Evolutionary conservation across 139 green algal genomes (phyloP).

Genomic region (Trebouxia sp.): DNA sequence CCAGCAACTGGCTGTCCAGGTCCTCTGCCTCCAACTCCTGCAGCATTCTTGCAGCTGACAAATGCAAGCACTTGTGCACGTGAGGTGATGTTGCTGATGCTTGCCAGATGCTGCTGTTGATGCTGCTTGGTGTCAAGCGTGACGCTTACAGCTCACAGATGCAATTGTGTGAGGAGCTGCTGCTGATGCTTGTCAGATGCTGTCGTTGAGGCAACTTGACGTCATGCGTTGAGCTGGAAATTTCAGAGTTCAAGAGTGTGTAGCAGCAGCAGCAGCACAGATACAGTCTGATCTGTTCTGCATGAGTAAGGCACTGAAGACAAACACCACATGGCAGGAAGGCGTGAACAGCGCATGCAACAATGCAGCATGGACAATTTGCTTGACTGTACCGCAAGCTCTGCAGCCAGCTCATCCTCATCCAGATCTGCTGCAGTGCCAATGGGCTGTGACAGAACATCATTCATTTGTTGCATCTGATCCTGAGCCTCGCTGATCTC

Average conservation of each 20-base stretch:
- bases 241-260: no score
- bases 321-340: background rate
- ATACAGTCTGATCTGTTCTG: background rate
- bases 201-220: no score
- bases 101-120: no score
- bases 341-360: background rate
- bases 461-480: slow-evolving; percentile 89
- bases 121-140: no score
- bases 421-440: slow-evolving; percentile 76
- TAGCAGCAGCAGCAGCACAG: background rate
- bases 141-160: no score
- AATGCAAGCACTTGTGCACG: background rate
- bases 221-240: no score
- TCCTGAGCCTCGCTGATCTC: slow-evolving; percentile 94
- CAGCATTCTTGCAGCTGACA: slow-evolving; percentile 25
- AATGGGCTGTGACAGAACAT: slow-evolving; percentile 80
- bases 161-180: no score
- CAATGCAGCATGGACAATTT: background rate
- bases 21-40: slow-evolving; percentile 68
- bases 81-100: no score
- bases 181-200: no score
- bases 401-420: slow-evolving; percentile 82
- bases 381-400: slow-evolving; percentile 53
- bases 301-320: background rate
- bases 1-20: slow-evolving; percentile 75